Evolutionary conservation across 257 asterid species (phyloP), one percentile per base, ranked within the genome.

Genomic region (Rehmannia glutinosa): DNA sequence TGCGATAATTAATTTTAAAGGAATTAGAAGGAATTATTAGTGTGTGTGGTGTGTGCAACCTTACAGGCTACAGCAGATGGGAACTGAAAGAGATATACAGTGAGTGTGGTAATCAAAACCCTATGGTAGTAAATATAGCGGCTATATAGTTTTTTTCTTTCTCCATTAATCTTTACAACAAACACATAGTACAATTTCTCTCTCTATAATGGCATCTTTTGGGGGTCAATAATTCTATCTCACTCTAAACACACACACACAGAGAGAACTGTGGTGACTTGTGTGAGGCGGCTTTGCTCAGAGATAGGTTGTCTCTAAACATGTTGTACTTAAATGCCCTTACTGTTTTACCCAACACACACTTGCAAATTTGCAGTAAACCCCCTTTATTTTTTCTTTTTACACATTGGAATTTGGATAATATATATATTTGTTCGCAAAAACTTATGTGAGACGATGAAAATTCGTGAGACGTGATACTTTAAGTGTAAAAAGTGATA

Each of bases 241-340:
- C 75, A 0, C 68, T 68, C 62, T 55, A 46, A n/a, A n/a, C n/a
- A n/a, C n/a, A n/a, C n/a, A n/a, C n/a, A n/a, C n/a, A 71, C 17
- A 19, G 64, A 60, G 74, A 16, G 63, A 19, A 50, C n/a, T n/a
- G n/a, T n/a, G n/a, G n/a, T n/a, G n/a, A n/a, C n/a, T 21, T 64
- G 77, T 43, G 66, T 75, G 78, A 84, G 91, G 86, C 87, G 83
- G 87, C 94, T 80, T 78, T 77, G 83, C 47, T 78, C 86, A 77
- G 79, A 72, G 80, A 55, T 77, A 46, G 79, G 58, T 76, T 17
- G 59, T 67, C 60, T 71, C 68, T 69, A 69, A 54, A 76, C 72
- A 50, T 42, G 53, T 71, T 67, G 27, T 61, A 66, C 66, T 33
- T 72, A 60, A 25, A 54, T 82, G 66, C 71, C 58, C 72, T 76